Evolutionary conservation across 306 rosid species (phyloP).

Genomic region (Mimosa pudica): DNA sequence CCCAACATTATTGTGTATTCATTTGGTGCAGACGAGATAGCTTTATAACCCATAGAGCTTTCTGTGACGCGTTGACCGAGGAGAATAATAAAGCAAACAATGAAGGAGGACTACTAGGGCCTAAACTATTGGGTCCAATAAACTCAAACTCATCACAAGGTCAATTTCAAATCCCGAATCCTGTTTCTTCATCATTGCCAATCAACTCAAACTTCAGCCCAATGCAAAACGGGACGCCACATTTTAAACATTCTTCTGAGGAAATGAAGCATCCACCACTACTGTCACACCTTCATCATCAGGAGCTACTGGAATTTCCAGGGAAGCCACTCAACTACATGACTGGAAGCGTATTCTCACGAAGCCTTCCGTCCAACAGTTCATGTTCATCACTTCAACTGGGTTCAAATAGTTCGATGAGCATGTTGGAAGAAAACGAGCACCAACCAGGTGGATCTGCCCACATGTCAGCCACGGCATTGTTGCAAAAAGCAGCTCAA

Average conservation of each 20-base stretch:
- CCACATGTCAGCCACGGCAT: slow-evolving; percentile 68
- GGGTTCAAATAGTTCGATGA: slow-evolving; percentile 20
- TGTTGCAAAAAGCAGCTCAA: slow-evolving; percentile 77
- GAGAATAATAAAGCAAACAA: slow-evolving; percentile 51
- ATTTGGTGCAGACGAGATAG: slow-evolving; percentile 69
- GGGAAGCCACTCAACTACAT: slow-evolving; percentile 35
- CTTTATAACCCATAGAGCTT: slow-evolving; percentile 82
- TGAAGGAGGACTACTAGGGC: slow-evolving; percentile 25
- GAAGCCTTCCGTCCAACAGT: slow-evolving; percentile 29
- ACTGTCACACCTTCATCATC: slow-evolving; percentile 18
- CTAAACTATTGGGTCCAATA: slow-evolving; percentile 34
- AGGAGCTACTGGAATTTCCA: slow-evolving; percentile 28
- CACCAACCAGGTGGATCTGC: slow-evolving; percentile 32
- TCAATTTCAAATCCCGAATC: slow-evolving; percentile 50
- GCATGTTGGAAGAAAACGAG: slow-evolving; percentile 40
- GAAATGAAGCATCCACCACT: slow-evolving; percentile 32
- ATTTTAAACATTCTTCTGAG: slow-evolving; percentile 30
- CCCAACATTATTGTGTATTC: neutral
- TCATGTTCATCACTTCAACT: slow-evolving; percentile 42
- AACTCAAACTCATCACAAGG: slow-evolving; percentile 16
- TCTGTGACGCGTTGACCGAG: slow-evolving; percentile 72
- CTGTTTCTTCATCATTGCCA: slow-evolving; percentile 47
- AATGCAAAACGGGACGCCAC: slow-evolving; percentile 26
- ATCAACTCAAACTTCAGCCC: slow-evolving; percentile 15
- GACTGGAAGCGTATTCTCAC: slow-evolving; percentile 26